phyloP scores from a whole-genome alignment of 441 rosid genomes.

The Daphne laureola region DNA sequence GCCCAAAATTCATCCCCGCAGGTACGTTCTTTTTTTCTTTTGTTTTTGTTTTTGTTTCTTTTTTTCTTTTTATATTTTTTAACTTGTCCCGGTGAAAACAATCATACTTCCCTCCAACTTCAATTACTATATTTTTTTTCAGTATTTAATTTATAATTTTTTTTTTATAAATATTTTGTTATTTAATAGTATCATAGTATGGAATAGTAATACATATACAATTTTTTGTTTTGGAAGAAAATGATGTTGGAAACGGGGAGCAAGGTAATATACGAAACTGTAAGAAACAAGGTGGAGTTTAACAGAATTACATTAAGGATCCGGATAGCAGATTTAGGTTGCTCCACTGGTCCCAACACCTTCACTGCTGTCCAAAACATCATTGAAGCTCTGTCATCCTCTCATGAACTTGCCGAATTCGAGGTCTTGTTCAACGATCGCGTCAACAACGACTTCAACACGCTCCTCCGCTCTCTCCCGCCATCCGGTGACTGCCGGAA shows the following conservation, averaged over 20 bases:
- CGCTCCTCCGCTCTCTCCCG: slow-evolving; percentile 11
- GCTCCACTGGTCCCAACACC: slow-evolving; percentile 10
- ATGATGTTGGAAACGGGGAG: neutral
- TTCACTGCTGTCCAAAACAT: slow-evolving; percentile 10
- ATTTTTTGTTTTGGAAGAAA: slow-evolving; percentile 4
- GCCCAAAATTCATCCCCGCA: too few species aligned
- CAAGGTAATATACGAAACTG: neutral
- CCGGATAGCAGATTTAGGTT: slow-evolving; percentile 11
- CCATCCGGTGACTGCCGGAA: slow-evolving; percentile 1
- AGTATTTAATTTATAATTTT: too few species aligned
- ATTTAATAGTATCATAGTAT: too few species aligned
- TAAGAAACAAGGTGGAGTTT: slow-evolving; percentile 6
- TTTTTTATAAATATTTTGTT: too few species aligned
- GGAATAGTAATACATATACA: too few species aligned
- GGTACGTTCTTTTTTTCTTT: too few species aligned
- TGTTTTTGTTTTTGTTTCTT: too few species aligned
- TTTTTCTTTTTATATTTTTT: too few species aligned
- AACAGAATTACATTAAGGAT: neutral
- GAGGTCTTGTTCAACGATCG: slow-evolving; percentile 13
- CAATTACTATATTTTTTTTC: too few species aligned
- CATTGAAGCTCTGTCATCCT: slow-evolving; percentile 6
- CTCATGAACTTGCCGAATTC: slow-evolving; percentile 1
- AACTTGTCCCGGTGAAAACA: too few species aligned
- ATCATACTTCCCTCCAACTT: too few species aligned
- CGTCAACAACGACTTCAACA: slow-evolving; percentile 12